These are phyloP conservation scores for Hanseniaspora uvarum DNA, from an alignment of 1,139 yeast species.

Conservation along the genomic window DNA sequence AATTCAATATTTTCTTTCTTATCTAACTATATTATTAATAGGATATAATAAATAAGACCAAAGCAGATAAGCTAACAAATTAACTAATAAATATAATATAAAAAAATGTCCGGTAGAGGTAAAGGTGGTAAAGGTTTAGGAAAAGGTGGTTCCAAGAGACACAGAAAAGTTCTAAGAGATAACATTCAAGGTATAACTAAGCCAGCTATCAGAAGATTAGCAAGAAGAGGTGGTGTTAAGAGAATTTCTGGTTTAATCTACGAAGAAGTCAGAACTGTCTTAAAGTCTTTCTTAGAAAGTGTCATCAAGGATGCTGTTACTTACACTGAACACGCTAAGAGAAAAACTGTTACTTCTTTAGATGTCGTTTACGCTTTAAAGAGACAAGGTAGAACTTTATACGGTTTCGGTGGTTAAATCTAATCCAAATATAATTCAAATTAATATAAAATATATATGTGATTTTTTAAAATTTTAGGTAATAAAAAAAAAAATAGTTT, in stretches of 20 bases:
- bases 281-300: conserved; percentile 90
- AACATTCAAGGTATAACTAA: conserved; percentile 99
- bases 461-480: conserved; percentile 17
- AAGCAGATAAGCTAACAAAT: conserved; percentile 18
- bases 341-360: conserved; percentile 98
- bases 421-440: conserved; percentile 8
- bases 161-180: conserved; percentile 98
- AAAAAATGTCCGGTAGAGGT: conserved; percentile 95
- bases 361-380: conserved; percentile 98
- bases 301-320: conserved; percentile 98
- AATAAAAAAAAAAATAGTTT: neutral
- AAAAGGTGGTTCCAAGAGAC: conserved; percentile 99
- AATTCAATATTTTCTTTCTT: neutral
- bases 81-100: conserved; percentile 22
- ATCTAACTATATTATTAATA: neutral
- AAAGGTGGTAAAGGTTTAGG: conserved; percentile 99
- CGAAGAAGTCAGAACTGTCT: conserved; percentile 97
- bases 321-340: conserved; percentile 99
- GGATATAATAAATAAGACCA: neutral
- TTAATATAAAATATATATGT: conserved; percentile 11
- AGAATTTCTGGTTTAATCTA: conserved; percentile 98
- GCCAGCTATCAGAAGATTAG: conserved; percentile 99
- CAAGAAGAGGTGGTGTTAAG: conserved; percentile 99
- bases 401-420: conserved; percentile 97
- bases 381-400: conserved; percentile 99